phyloP scores from a whole-genome alignment of 768 basidiomycete genomes.

The Boletus reticuloceps region DNA sequence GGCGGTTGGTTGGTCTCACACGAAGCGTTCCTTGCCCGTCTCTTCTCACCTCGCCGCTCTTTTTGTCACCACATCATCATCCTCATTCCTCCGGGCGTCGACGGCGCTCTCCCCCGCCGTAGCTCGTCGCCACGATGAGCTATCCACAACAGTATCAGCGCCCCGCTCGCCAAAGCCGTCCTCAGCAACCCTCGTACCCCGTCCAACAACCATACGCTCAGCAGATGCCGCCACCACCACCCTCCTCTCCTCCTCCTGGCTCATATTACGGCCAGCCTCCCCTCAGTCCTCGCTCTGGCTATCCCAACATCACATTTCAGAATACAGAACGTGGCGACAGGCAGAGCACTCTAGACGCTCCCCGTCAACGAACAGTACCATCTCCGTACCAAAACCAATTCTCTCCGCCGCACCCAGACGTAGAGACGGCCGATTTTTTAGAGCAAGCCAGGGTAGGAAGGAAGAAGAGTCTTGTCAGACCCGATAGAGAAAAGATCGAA shows the following conservation, averaged over 20 bases:
- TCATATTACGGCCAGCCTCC: conserved; percentile 18
- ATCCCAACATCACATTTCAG: conserved; percentile 66
- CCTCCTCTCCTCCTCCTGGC: conserved; percentile 14
- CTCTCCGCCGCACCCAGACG: conserved; percentile 38
- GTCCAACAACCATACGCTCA: conserved; percentile 24
- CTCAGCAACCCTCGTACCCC: conserved; percentile 40
- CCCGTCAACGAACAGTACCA: conserved; percentile 45
- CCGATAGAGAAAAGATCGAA: conserved; percentile 96
- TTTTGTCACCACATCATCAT: conserved; percentile 1
- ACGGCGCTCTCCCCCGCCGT: not conserved
- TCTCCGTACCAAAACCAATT: conserved; percentile 45
- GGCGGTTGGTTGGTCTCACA: conserved; percentile 6
- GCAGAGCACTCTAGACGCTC: conserved; percentile 52
- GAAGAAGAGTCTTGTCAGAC: conserved; percentile 90
- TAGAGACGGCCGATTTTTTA: conserved; percentile 32
- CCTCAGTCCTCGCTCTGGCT: conserved; percentile 15
- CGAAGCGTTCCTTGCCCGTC: not conserved
- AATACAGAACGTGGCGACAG: conserved; percentile 69
- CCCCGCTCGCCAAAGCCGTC: conserved; percentile 26
- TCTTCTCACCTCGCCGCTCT: conserved; percentile 17
- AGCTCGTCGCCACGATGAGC: conserved; percentile 17
- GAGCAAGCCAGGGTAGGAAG: conserved; percentile 58
- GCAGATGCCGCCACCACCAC: conserved; percentile 11
- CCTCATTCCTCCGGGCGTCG: not conserved
- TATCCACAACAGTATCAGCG: conserved; percentile 46